These are phyloP conservation scores for Blastobotrys malaysiensis DNA, from an alignment of 1,139 yeast species.

Conservation along the genomic window DNA sequence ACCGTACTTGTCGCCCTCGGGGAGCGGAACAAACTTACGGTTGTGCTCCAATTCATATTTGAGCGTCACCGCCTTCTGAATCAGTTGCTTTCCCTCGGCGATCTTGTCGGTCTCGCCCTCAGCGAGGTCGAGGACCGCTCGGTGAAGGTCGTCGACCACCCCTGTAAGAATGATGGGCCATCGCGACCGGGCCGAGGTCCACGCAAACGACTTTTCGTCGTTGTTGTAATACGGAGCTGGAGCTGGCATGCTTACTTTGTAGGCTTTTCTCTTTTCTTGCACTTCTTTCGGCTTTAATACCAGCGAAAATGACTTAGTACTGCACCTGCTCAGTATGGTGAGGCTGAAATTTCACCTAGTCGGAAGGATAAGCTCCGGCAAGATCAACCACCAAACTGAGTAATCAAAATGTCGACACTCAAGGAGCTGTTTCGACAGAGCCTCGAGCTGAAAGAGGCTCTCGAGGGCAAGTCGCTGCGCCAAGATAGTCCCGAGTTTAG, in stretches of 20 bases:
- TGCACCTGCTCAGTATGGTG: background rate
- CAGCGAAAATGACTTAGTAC: background rate
- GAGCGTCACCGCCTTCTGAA: conserved; percentile 33
- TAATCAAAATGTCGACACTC: conserved; percentile 12
- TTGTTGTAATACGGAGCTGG: conserved; percentile 44
- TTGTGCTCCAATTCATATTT: conserved; percentile 33
- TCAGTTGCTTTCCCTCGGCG: conserved; percentile 33
- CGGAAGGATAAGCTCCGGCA: background rate
- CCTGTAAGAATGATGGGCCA: conserved; percentile 83
- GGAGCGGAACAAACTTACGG: conserved; percentile 23
- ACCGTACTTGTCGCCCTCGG: conserved; percentile 19
- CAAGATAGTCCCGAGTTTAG: conserved; percentile 21
- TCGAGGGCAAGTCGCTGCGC: conserved; percentile 7
- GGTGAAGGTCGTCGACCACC: conserved; percentile 54
- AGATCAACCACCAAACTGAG: background rate
- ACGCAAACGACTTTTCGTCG: conserved; percentile 75
- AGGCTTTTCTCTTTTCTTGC: background rate
- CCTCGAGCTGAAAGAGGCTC: conserved; percentile 6
- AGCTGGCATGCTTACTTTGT: background rate
- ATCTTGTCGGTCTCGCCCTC: conserved; percentile 29
- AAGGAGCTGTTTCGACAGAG: conserved; percentile 18
- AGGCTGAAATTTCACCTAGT: background rate
- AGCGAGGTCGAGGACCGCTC: conserved; percentile 29
- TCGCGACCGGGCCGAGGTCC: conserved; percentile 67
- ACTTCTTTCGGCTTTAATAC: background rate